Conservation (phyloP, 192 early-diverging fungal species). For the Linderina pennispora region DNA sequence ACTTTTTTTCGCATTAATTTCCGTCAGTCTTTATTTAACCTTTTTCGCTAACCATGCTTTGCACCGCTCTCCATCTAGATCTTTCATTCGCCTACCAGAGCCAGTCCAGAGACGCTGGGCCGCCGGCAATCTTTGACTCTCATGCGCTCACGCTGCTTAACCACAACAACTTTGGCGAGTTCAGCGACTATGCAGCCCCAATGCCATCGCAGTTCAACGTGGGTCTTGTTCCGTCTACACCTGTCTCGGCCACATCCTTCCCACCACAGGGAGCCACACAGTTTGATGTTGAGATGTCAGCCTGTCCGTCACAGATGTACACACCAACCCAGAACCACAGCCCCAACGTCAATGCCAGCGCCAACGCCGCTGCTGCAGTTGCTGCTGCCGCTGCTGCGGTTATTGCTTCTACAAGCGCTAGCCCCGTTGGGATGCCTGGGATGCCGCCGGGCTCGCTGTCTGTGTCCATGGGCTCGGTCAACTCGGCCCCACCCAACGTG, state of each 20-base stretch:
- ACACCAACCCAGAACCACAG: not conserved
- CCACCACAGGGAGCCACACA: not conserved
- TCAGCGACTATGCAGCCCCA: not conserved
- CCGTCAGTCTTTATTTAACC: no score
- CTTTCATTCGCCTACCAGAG: no score
- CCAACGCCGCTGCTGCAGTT: not conserved
- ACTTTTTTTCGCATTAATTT: no score
- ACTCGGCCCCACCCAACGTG: constrained; percentile 36
- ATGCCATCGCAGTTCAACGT: constrained; percentile 12
- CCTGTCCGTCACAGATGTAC: constrained; percentile 2
- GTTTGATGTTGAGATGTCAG: not conserved
- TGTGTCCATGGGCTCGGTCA: constrained; percentile 6
- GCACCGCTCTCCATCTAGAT: no score
- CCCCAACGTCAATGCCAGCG: not conserved
- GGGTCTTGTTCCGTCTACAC: constrained; percentile 21
- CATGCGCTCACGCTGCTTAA: no score
- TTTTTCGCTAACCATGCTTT: no score
- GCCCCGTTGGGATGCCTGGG: not conserved
- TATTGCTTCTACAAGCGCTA: not conserved
- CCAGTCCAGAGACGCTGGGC: constrained; percentile 18
- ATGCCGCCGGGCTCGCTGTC: constrained; percentile 4
- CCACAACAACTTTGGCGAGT: not conserved
- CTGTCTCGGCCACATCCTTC: constrained; percentile 21
- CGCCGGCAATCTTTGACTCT: constrained; percentile 16
- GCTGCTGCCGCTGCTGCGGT: constrained; percentile 2